Evolutionary conservation across 108 stramenopile species (phyloP), one percentile per base, ranked within the genome.

Genomic region (Asterionellopsis glacialis): DNA sequence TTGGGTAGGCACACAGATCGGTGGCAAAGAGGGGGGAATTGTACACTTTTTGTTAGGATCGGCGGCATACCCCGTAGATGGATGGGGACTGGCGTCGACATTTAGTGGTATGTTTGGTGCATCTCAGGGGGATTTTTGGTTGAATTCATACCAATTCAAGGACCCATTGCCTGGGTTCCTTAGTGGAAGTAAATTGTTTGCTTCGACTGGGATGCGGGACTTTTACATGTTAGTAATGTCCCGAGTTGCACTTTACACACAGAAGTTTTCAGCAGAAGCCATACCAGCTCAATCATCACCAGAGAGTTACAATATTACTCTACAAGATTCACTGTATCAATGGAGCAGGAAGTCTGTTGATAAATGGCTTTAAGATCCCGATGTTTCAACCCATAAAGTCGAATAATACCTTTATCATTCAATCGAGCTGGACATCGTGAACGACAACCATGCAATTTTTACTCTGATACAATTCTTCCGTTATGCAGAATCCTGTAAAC

Each of bases 1-100:
- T 11, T 79, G 80, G 80, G 84, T 81, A 26, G 84, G 64, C 43
- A 81, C 84, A 22, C 59, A 81, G 18, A 77, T 85, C 40, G 60
- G 47, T 7, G 61, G 69, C 24, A 23, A 42, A 19, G 28, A 57
- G 1, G 64, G 57, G 22, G 25, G 44, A 0, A 13, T 56, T 24
- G 9, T 28, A 9, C 41, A 65, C 14, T 15, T 10, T 0, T 9
- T 77, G 19, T 66, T 82, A 13, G 16, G 45, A 21, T 23, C 28
- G 11, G n/a, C 67, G n/a, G 75, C 77, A 0, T 79, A 52, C 60
- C 60, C 45, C 15, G 23, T 57, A 13, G 51, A 77, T 57, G 67
- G 71, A 1, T 73, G 50, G 47, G 82, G 82, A 15, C 44, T 83
- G 19, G 41, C 51, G n/a, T 76, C 75, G 9, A 65, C 61, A 16